phyloP scores from a whole-genome alignment of 495 filamentous ascomycete species.

The Lasiosphaeris hirsuta region DNA sequence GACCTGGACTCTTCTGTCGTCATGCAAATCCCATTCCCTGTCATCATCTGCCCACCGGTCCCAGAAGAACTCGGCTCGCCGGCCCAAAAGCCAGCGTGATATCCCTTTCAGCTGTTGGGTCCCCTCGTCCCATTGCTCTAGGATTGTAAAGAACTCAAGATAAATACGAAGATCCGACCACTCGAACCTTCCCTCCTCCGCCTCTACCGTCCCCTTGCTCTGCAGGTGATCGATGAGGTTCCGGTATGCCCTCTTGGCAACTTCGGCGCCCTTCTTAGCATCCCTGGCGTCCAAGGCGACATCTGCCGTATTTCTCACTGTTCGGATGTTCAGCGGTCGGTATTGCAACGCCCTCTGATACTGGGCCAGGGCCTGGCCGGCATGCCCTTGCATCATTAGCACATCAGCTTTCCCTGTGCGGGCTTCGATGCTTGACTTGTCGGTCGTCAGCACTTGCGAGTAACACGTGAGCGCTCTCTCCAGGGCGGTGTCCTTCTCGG shows the following conservation, averaged over 20 bases:
- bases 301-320: constrained; percentile 63
- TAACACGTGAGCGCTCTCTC: constrained; percentile 65
- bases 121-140: constrained; percentile 59
- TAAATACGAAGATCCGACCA: constrained; percentile 87
- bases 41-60: constrained; percentile 74
- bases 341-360: constrained; percentile 62
- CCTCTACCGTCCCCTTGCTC: constrained; percentile 35
- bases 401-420: constrained; percentile 32
- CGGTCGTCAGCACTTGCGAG: constrained; percentile 61
- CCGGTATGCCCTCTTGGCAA: constrained; percentile 60
- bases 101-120: constrained; percentile 64
- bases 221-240: constrained; percentile 54
- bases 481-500: constrained; percentile 43
- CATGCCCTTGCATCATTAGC: constrained; percentile 45
- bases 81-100: constrained; percentile 77
- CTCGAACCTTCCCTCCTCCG: constrained; percentile 54
- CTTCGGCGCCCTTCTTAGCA: constrained; percentile 36
- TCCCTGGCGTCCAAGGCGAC: constrained; percentile 59
- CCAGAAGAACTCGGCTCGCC: constrained; percentile 74
- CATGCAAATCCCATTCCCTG: constrained; percentile 82
- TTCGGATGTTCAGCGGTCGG: constrained; percentile 55
- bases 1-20: constrained; percentile 61
- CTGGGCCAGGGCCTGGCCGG: constrained; percentile 55
- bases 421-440: constrained; percentile 52
- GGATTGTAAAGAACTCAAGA: constrained; percentile 68